Evolutionary conservation across 2,329 filamentous ascomycete genomes (phyloP).

Genomic region (Zymoseptoria pseudotritici): DNA sequence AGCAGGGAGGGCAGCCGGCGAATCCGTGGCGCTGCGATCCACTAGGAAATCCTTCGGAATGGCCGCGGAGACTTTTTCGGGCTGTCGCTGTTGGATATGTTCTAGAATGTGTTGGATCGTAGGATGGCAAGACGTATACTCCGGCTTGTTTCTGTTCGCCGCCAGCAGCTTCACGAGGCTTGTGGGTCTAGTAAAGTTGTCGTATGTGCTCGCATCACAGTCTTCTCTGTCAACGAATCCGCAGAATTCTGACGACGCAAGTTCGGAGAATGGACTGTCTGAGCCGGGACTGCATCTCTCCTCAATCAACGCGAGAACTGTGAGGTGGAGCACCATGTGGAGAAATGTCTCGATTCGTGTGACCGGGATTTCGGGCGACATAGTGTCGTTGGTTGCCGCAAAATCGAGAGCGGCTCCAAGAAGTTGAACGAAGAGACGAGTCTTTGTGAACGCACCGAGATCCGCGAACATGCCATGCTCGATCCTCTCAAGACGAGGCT

Average conservation of each 20-base stretch:
- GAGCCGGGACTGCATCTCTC: conserved; percentile 43
- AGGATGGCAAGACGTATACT: conserved; percentile 73
- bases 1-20: conserved; percentile 58
- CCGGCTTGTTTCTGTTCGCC: conserved; percentile 52
- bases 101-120: conserved; percentile 80
- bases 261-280: conserved; percentile 18
- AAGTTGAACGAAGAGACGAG: conserved; percentile 80
- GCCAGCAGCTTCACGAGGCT: conserved; percentile 44
- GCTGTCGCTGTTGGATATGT: conserved; percentile 75
- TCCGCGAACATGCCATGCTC: conserved; percentile 67
- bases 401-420: conserved; percentile 85
- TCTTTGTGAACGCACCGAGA: conserved; percentile 72
- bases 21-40: conserved; percentile 73
- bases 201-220: neutral
- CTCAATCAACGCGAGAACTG: conserved; percentile 78
- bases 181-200: neutral
- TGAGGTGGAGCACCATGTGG: conserved; percentile 81
- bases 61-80: conserved; percentile 61
- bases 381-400: conserved; percentile 39
- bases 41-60: conserved; percentile 58
- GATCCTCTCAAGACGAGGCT: conserved; percentile 74
- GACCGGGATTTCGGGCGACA: conserved; percentile 48
- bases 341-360: conserved; percentile 87
- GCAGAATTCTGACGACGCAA: conserved; percentile 16
- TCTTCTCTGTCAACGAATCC: conserved; percentile 4